Evolutionary conservation across 768 basidiomycete genomes (phyloP), one percentile per base, ranked within the genome.

Genomic region (Amanita brunnescens): DNA sequence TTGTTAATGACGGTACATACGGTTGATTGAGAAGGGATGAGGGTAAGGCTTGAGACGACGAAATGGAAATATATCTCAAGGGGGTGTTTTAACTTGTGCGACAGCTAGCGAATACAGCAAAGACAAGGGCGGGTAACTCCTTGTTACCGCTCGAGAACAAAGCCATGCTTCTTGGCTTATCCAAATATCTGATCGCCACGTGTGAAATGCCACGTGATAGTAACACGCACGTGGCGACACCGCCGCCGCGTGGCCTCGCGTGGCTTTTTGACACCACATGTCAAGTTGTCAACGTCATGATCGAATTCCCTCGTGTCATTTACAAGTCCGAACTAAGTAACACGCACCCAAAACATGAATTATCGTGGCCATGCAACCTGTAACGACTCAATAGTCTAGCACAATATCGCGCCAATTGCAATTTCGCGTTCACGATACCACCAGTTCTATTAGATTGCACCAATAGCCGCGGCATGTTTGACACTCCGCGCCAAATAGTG

Each of bases 131-230:
- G 43, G 29, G 39, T 24, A 37, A 33, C 34, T 52, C 18, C 37
- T 48, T 37, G 29, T 39, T 24, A 37, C 43, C 21, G 14, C 16
- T 43, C 12, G 35, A 21, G 54, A 45, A 44, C 32, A 44, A 49
- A 24, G 32, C 29, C 16, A 33, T 44, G n/a, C n/a, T n/a, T n/a
- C 26, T 4, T 29, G 26, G 41, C 48, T 44, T 45, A 54, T 50
- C 48, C 47, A 34, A 48, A 48, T 49, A 49, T 49, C 53, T 24
- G 50, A 55, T 55, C 38, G 40, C 54, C 54, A 55, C 54, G 54
- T 55, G 54, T n/a, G 44, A 3, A 26, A 33, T 14, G 30, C 18
- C 50, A 51, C 50, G 41, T 51, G 50, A 44, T 14, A 10, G 23
- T 10, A 32, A n/a, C n/a, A n/a, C n/a, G n/a, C 40, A 45, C 54